Evolutionary conservation across 352 stramenopile genomes (phyloP), one percentile per base, ranked within the genome.

Genomic region (Phytophthora aleatoria): DNA sequence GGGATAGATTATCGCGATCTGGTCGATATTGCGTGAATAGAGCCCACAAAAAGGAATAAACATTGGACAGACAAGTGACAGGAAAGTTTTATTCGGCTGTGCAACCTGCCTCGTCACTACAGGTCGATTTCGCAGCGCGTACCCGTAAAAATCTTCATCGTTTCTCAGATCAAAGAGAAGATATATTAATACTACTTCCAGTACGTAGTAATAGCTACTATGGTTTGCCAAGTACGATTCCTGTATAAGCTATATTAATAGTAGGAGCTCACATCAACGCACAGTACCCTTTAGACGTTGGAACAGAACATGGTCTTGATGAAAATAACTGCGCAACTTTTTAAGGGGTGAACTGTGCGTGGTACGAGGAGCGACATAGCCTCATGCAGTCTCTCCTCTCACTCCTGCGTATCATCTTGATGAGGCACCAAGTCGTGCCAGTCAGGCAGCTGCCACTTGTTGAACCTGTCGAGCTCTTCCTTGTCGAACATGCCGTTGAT

Each of bases 401-500:
- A 52, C 33, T 50, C 13, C 27, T 42, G 24, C 20, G 15, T 28
- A 28, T 39, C 24, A 5, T 42, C 44, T 7, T 57, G 35, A 30
- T 71, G 63, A 15, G 84, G 66, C 2, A 66, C 66, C 38, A 71
- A 49, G 38, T 74, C 74, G 31, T 83, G 73, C 61, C 71, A 73
- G 36, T 86, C 71, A 2, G 81, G 61, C 1, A 87, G 54, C 30
- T 71, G 60, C 61, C 67, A 77, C 42, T 77, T 79, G 50, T 77
- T 71, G 36, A 76, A 66, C 5, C 49, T 50, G 41, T 59, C 47
- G 8, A 67, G 52, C 15, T 70, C 56, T 35, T 74, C 38, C 31
- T 69, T 69, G 35, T 71, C 51, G 24, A 76, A 79, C 28, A 69
- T 69, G 9, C 53, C 47, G n/a, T 66, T 74, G 57, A 78, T 75